These are phyloP conservation scores for Ceriops decandra DNA, from an alignment of 345 rosid species.

Conservation along the genomic window DNA sequence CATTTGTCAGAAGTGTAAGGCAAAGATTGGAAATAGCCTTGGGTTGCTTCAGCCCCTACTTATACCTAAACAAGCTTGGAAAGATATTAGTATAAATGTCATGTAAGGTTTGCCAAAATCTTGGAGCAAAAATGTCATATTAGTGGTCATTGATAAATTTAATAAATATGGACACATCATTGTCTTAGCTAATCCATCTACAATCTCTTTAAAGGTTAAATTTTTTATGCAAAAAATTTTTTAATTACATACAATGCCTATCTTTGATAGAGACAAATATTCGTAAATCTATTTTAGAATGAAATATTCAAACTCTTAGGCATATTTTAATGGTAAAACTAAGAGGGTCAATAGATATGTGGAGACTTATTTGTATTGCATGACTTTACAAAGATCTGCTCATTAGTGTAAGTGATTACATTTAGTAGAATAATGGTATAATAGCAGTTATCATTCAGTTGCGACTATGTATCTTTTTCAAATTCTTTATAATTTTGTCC, in stretches of 20 bases:
- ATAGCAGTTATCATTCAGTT: not conserved
- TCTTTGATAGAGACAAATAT: not conserved
- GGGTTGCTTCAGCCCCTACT: not conserved
- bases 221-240: not conserved
- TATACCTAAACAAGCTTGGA: not conserved
- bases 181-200: not conserved
- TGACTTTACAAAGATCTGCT: rapidly evolving
- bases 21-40: no score
- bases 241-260: not conserved
- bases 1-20: no score
- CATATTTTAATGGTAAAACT: not conserved
- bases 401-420: not conserved
- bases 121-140: not conserved
- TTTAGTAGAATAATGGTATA: not conserved
- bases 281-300: not conserved
- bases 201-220: not conserved
- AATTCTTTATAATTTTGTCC: not conserved
- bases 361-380: not conserved
- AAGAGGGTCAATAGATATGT: not conserved
- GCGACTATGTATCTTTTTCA: not conserved
- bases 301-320: not conserved
- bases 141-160: not conserved
- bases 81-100: not conserved
- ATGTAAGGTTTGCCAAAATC: not conserved
- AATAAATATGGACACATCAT: not conserved